phyloP scores from a whole-genome alignment of 129 eudicot genomes.

The Escallonia herrerae region DNA sequence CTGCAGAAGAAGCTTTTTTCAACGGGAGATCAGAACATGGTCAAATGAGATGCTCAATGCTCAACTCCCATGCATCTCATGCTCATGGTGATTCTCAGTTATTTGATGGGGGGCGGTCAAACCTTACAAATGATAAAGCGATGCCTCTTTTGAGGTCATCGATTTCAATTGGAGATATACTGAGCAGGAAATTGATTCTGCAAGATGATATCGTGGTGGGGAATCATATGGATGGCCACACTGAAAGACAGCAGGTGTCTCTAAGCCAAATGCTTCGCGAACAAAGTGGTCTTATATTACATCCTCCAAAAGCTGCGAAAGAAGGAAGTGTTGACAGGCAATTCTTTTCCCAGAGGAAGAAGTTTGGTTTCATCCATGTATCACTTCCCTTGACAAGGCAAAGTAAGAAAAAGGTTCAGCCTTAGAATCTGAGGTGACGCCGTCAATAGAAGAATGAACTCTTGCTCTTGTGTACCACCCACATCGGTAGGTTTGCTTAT shows the following conservation, averaged over 20 bases:
- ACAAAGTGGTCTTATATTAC: slow-evolving; percentile 58
- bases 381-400: slow-evolving; percentile 50
- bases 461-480: no score
- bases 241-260: slow-evolving; percentile 41
- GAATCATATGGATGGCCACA: slow-evolving; percentile 29
- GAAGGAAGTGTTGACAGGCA: slow-evolving; percentile 47
- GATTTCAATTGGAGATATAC: slow-evolving; percentile 56
- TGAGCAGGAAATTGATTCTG: slow-evolving; percentile 48
- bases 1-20: slow-evolving; percentile 7
- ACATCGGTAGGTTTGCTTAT: neutral
- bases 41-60: slow-evolving; percentile 5
- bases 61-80: slow-evolving; percentile 21
- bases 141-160: slow-evolving; percentile 39
- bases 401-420: slow-evolving; percentile 58
- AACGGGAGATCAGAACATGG: slow-evolving; percentile 15
- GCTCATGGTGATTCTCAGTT: slow-evolving; percentile 20
- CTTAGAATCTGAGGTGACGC: slow-evolving; percentile 34
- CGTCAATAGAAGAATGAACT: neutral
- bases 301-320: slow-evolving; percentile 29
- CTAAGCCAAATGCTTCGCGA: slow-evolving; percentile 73
- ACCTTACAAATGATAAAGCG: slow-evolving; percentile 24
- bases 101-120: slow-evolving; percentile 25
- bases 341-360: slow-evolving; percentile 55
- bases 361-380: slow-evolving; percentile 69
- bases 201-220: slow-evolving; percentile 55